phyloP scores from a whole-genome alignment of 2,329 filamentous ascomycete genomes.

The Penicillium freii region DNA sequence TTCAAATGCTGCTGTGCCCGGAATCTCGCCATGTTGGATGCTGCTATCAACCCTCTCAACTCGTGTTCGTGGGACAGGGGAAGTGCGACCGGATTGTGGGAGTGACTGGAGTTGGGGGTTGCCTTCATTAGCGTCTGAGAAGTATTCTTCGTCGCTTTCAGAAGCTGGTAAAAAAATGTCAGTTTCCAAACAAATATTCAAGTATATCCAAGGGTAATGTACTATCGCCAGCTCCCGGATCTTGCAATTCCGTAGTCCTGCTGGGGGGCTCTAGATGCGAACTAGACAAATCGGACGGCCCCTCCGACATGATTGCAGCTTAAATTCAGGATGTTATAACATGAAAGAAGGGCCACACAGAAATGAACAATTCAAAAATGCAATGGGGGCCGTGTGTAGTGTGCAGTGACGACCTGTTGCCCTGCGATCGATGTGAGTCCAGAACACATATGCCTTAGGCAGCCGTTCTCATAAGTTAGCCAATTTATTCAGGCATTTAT shows the following conservation, averaged over 20 bases:
- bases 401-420: constrained; percentile 26
- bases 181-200: neutral
- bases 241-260: constrained; percentile 56
- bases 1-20: constrained; percentile 61
- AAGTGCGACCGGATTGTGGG: constrained; percentile 44
- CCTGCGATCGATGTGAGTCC: constrained; percentile 34
- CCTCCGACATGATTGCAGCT: constrained; percentile 38
- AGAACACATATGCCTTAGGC: constrained; percentile 30
- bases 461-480: constrained; percentile 1
- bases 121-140: constrained; percentile 65
- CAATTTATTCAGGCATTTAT: constrained; percentile 5
- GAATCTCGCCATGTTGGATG: constrained; percentile 60
- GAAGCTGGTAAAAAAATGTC: constrained; percentile 38
- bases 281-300: constrained; percentile 38
- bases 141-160: constrained; percentile 60
- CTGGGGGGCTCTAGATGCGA: constrained; percentile 52
- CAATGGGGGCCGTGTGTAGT: constrained; percentile 17
- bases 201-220: constrained; percentile 22
- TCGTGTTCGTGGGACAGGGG: constrained; percentile 60
- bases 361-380: constrained; percentile 16
- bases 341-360: constrained; percentile 13
- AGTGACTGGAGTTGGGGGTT: constrained; percentile 35
- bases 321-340: constrained; percentile 25
- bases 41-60: constrained; percentile 62
- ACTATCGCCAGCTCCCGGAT: constrained; percentile 58